These are phyloP conservation scores for Aspergillus bertholletiae DNA, from an alignment of 495 filamentous ascomycete genomes.

Conservation along the genomic window DNA sequence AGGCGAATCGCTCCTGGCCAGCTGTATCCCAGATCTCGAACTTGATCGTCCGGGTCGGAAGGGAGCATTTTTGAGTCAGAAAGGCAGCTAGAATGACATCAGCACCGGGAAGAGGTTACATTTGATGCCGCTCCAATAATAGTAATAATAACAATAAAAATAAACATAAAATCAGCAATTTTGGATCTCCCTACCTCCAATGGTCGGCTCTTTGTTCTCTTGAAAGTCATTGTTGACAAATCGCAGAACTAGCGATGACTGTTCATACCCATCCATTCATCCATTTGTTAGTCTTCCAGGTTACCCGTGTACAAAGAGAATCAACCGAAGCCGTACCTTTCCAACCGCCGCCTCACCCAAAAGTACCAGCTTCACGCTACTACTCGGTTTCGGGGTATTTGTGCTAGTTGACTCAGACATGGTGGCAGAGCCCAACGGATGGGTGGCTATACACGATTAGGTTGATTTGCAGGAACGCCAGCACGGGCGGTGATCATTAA, in stretches of 20 bases:
- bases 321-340: slow-evolving; percentile 63
- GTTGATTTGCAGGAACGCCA: slow-evolving; percentile 32
- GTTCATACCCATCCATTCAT: slow-evolving; percentile 6
- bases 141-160: no score
- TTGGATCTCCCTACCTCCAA: slow-evolving; percentile 70
- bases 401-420: slow-evolving; percentile 46
- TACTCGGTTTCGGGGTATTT: slow-evolving; percentile 87
- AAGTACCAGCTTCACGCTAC: slow-evolving; percentile 97
- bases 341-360: slow-evolving; percentile 96
- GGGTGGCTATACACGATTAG: slow-evolving; percentile 21
- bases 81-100: slow-evolving; percentile 73
- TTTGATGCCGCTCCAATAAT: slow-evolving; percentile 1
- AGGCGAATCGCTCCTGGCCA: slow-evolving; percentile 96
- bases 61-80: slow-evolving; percentile 95
- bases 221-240: slow-evolving; percentile 99
- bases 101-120: slow-evolving; percentile 13
- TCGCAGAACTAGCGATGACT: slow-evolving; percentile 96
- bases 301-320: slow-evolving; percentile 19
- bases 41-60: slow-evolving; percentile 95
- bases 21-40: slow-evolving; percentile 99
- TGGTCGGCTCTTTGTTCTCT: slow-evolving; percentile 99
- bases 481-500: slow-evolving; percentile 23
- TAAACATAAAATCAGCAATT: slow-evolving; percentile 2
- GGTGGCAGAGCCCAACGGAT: slow-evolving; percentile 18
- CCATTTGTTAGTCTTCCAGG: slow-evolving; percentile 19